These are phyloP conservation scores for Neurospora sp. DNA, from an alignment of 495 filamentous ascomycete genomes.

Conservation along the genomic window DNA sequence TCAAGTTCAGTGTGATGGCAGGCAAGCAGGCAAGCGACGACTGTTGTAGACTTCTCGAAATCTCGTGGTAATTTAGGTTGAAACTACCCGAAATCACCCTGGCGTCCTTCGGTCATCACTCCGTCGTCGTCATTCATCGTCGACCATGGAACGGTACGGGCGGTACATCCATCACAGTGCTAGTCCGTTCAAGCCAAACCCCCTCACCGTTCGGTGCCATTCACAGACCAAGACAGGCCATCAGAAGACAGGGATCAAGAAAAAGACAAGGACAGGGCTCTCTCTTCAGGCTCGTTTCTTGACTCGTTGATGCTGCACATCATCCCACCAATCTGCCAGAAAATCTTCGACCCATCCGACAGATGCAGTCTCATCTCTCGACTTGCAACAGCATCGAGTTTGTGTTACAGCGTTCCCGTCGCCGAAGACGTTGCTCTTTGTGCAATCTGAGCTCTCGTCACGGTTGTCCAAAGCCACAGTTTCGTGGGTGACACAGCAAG, in stretches of 20 bases:
- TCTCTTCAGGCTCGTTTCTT: constrained; percentile 19
- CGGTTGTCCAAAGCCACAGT: neutral
- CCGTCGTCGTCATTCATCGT: constrained; percentile 7
- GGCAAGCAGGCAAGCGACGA: neutral
- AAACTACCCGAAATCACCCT: neutral
- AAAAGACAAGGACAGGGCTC: constrained; percentile 7
- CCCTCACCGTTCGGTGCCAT: constrained; percentile 13
- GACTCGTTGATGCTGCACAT: constrained; percentile 28
- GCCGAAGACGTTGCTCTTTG: neutral
- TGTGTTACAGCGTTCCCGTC: neutral
- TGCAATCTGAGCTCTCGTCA: neutral
- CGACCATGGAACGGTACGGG: constrained; percentile 9
- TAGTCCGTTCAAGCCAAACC: constrained; percentile 5
- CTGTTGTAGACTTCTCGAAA: neutral
- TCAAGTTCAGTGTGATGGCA: neutral
- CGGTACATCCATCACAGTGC: constrained; percentile 15
- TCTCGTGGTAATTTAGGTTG: neutral
- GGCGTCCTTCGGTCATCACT: neutral
- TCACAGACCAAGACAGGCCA: constrained; percentile 14
- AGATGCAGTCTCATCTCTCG: neutral
- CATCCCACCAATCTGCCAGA: constrained; percentile 18
- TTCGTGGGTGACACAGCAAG: neutral
- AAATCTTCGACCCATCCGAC: constrained; percentile 1
- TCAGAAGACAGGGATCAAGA: constrained; percentile 11
- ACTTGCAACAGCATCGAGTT: neutral